phyloP scores from a whole-genome alignment of 352 stramenopile genomes.

The Globisporangium iwayamae region DNA sequence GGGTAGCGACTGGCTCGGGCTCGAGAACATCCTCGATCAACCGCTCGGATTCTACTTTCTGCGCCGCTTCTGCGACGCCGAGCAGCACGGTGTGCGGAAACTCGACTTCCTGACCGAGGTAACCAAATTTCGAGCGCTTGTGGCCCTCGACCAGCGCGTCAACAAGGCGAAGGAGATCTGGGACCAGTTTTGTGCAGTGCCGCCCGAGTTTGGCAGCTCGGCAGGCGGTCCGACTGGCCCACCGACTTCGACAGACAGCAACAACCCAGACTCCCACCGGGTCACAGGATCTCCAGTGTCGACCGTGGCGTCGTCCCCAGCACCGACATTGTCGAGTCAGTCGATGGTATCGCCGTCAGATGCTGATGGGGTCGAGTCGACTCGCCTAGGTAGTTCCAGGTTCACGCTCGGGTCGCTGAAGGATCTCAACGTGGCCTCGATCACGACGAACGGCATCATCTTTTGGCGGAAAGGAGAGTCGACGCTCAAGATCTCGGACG shows the following conservation, averaged over 20 bases:
- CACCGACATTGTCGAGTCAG: constrained; percentile 6
- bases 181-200: constrained; percentile 41
- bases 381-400: constrained; percentile 12
- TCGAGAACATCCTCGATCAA: constrained; percentile 75
- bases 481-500: constrained; percentile 29
- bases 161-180: constrained; percentile 57
- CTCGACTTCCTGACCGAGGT: constrained; percentile 71
- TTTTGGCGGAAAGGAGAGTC: constrained; percentile 63
- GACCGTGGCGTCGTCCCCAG: constrained; percentile 6
- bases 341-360: constrained; percentile 4
- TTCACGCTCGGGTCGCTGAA: constrained; percentile 48
- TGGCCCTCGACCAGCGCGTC: constrained; percentile 37
- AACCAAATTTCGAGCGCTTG: constrained; percentile 61
- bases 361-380: background rate
- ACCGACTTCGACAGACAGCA: background rate
- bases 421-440: constrained; percentile 58
- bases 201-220: constrained; percentile 9
- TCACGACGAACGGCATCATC: constrained; percentile 57
- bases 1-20: constrained; percentile 50
- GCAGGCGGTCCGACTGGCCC: background rate
- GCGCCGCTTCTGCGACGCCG: constrained; percentile 62
- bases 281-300: constrained; percentile 3
- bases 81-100: constrained; percentile 60
- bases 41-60: constrained; percentile 84
- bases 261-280: background rate